Base-by-base conservation (phyloP, 495 filamentous ascomycete species). In the Letharia lupina region DNA sequence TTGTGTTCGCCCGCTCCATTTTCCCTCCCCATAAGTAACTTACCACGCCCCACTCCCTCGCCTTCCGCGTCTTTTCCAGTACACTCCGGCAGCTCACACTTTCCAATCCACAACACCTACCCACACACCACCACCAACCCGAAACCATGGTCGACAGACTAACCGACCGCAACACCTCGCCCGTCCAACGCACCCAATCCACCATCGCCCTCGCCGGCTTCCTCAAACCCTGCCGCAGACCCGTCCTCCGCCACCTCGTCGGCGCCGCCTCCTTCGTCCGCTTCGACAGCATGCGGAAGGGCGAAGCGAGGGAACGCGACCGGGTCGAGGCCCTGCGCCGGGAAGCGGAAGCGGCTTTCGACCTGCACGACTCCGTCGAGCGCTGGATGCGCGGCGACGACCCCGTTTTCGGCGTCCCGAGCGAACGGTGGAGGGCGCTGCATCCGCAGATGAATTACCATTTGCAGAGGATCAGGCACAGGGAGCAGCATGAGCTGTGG, bases 401-500 rank as follows among this genome's bases (percentile, higher is more conserved):
- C 5, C 31, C 33, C 0, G 7, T 57, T n/a, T 37, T 18, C 7
- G 54, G 54, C 4, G 7, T 20, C 15, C 54, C 54, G 33, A 57
- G 54, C 54, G 31, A 57, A 7, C 4, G 39, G 2, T 57, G 54
- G 54, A 57, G 37, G 16, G 33, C 31, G 31, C 15, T 57, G 54
- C 33, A 37, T n/a, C 33, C 54, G 33, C 54, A 57, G 33, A 57
- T 57, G 54, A 57, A 57, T 11, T 57, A 57, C 16, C 54, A 57
- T 37, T n/a, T 57, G 54, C 54, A 57, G 7, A 18, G 54, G 6
- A 57, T 57, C 7, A 37, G 31, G 33, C 54, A 57, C 39, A 33
- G 16, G 8, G 54, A 57, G 54, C 54, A 57, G 54, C 54, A 57
- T 57, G 54, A 37, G 54, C 54, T 57, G 15, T 20, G 54, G 54